A percentile compares a stretch with the other conserved stretches of the same genome.
These are phyloP conservation scores for Cotoneaster glaucophyllus DNA, from an alignment of 306 rosid species.

Conservation along the genomic window DNA sequence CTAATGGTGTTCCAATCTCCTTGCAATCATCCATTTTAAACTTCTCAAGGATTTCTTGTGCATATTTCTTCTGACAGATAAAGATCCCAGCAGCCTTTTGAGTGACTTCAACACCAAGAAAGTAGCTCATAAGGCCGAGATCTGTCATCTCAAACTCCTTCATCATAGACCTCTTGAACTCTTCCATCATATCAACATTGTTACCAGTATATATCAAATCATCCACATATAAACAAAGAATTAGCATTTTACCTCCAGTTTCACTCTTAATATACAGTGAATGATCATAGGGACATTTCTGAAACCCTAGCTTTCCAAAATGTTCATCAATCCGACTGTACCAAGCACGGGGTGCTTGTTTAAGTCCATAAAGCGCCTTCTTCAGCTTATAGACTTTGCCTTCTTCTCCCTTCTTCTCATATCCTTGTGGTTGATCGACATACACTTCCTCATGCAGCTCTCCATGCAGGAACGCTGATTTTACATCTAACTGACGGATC, in stretches of 20 bases:
- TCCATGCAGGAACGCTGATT: background rate
- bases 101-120: background rate
- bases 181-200: background rate
- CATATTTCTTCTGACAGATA: background rate
- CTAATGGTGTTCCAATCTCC: background rate
- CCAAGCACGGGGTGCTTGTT: background rate
- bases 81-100: background rate
- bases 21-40: background rate
- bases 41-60: background rate
- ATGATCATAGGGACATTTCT: background rate
- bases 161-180: background rate
- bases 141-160: background rate
- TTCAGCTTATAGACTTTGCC: background rate
- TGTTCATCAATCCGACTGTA: background rate
- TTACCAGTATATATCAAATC: background rate
- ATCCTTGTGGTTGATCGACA: background rate
- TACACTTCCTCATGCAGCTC: background rate
- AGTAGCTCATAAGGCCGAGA: background rate
- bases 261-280: background rate
- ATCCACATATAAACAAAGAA: background rate
- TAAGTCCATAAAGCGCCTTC: background rate
- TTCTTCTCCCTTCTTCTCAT: background rate
- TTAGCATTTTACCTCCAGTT: accelerated
- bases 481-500: background rate
- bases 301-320: background rate